Base-by-base conservation (phyloP, 148 eudicot species). In the Diospyros kaki region DNA sequence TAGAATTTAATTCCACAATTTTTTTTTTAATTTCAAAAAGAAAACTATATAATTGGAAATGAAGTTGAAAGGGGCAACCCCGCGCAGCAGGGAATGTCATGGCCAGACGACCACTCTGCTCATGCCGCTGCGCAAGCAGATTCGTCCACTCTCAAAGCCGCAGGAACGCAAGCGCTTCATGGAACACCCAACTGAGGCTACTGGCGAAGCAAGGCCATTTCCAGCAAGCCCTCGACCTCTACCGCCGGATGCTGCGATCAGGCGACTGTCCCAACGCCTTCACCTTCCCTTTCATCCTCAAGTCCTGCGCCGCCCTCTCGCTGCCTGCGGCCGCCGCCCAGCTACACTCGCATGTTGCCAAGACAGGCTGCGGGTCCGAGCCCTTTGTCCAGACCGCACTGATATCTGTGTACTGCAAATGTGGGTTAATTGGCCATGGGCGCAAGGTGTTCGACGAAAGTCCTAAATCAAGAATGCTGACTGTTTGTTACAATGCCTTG, bases 401-500 rank as follows among this genome's bases (percentile, higher is more conserved):
- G 76, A 88, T 92, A 42, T 85, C 97, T 0, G 72, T 90, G 71
- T 92, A 92, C 64, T 77, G 85, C 51, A 85, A 82, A 79, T 82
- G 89, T 6, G 51, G 55, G 28, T 64, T 59, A 1, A 7, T 84
- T 2, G 63, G 74, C 2, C 61, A 12, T 85, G 97, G 94, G 17
- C 82, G 84, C 13, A 79, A 85, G 42, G 75, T 87, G 85, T 92
- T 92, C 68, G 94, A 87, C 4, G 91, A 87, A 92, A 88, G 53
- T 81, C 87, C 87, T 28, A 68, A 79, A 11, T 73, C 76, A 11
- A 42, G 45, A 53, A 56, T 68, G 40, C 81, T 86, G 50, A 84
- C 90, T 53, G 92, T 92, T 70, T 92, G 92, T 80, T 90, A 79
- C 81, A 90, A 92, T 77, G 92, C 97, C 64, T 68, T 92, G 86